Evolutionary conservation across 192 early-diverging fungal genomes (phyloP), one percentile per base, ranked within the genome.

Genomic region (Coemansia sp.): DNA sequence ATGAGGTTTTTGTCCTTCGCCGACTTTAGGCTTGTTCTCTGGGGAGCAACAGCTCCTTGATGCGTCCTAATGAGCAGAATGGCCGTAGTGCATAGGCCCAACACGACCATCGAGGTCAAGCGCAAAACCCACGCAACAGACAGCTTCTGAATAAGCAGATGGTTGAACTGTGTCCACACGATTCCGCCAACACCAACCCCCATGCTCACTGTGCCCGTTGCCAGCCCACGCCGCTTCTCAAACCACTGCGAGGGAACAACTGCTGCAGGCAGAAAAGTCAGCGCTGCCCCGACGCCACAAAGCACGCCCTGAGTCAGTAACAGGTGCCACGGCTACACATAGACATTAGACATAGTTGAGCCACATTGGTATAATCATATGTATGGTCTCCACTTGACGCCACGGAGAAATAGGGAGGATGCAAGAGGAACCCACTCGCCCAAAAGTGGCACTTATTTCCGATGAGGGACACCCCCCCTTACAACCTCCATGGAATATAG

Each of bases 171-270:
- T 1, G 80, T 67, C 48, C 86, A 64, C 16, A 78, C 69, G 7
- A 89, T 60, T 1, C 86, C 87, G 30, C 88, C 88, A 37, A 86
- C 54, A 13, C 88, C 88, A 8, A 78, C 70, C 3, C 88, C 88
- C 33, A 82, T 47, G 18, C 68, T 62, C n/a, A 76, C 68, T 25
- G 77, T 64, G 7, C 82, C 82, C 1, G 78, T 44, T 3, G 82
- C 82, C 10, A 80, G 34, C 3, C 77, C 80, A 30, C 78, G 67
- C 9, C 71, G 64, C 40, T 56, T 74, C 14, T 72, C 69, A 60
- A 80, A 82, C 78, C 78, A 82, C 58, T 78, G 78, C 4, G 80
- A 56, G 0, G 76, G 74, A 32, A 77, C 44, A 9, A 57, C 61
- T 20, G 51, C 62, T 12, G 67, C 65, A 33, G 74, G 63, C 43